Conservation (phyloP, 1,139 yeast genomes). For the Ashbya aceris region DNA sequence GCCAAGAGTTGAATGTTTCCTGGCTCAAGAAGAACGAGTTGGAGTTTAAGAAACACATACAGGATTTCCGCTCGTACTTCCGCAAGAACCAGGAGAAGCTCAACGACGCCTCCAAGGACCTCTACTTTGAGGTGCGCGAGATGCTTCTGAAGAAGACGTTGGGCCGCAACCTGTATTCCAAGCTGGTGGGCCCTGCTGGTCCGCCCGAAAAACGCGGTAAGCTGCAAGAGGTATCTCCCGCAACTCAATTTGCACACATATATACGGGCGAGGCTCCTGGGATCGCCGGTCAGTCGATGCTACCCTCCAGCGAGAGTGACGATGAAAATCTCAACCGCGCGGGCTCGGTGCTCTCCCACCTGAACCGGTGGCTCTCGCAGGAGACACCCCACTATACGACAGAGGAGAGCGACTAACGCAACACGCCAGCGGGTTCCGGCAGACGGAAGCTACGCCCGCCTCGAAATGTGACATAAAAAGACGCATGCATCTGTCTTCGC, state of each 20-base stretch:
- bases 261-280: slow-evolving; percentile 31
- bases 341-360: slow-evolving; percentile 3
- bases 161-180: slow-evolving; percentile 27
- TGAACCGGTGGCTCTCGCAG: slow-evolving; percentile 1
- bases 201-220: slow-evolving; percentile 11
- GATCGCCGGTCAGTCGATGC: background rate
- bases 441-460: no score
- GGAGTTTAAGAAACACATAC: slow-evolving; percentile 83
- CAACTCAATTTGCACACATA: slow-evolving; percentile 55
- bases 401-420: slow-evolving; percentile 1
- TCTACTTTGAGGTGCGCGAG: slow-evolving; percentile 76
- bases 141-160: slow-evolving; percentile 47
- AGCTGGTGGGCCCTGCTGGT: slow-evolving; percentile 23
- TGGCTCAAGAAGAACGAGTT: slow-evolving; percentile 96
- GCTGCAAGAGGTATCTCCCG: slow-evolving; percentile 37
- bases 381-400: background rate
- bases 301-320: slow-evolving; percentile 6
- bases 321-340: slow-evolving; percentile 3
- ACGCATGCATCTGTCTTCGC: no score
- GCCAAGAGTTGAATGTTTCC: slow-evolving; percentile 90
- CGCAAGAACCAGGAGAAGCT: slow-evolving; percentile 61
- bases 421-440: no score
- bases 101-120: slow-evolving; percentile 68
- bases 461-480: no score
- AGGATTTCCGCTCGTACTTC: slow-evolving; percentile 78